Evolutionary conservation across 306 rosid species (phyloP).

Genomic region (Lathyrus oleraceus): DNA sequence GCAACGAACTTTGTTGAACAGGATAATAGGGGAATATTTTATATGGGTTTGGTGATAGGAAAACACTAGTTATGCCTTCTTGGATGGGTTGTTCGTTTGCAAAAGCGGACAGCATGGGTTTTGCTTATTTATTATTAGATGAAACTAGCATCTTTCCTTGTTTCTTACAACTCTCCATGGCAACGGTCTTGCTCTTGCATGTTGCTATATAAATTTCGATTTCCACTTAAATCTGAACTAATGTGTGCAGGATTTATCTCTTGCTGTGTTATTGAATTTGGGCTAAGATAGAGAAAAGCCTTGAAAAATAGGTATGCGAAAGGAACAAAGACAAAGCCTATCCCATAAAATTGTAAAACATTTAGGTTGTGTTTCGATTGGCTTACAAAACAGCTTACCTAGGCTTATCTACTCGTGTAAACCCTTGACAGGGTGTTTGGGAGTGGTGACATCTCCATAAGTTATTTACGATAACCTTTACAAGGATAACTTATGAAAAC

Average conservation of each 20-base stretch:
- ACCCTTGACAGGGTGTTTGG: too few species aligned
- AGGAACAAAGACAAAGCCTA: not conserved
- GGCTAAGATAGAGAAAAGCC: not conserved
- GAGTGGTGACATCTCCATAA: too few species aligned
- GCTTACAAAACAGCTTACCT: too few species aligned
- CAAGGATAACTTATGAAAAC: too few species aligned
- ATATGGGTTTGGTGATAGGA: not conserved
- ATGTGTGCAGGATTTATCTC: not conserved
- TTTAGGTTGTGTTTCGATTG: too few species aligned
- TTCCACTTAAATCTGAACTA: not conserved
- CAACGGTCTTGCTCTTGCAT: not conserved
- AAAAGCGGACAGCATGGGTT: conserved; percentile 16
- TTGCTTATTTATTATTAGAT: too few species aligned
- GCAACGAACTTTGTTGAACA: not conserved
- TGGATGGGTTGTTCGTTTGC: not conserved
- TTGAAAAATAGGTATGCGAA: not conserved
- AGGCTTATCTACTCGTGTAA: too few species aligned
- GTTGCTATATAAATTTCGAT: not conserved
- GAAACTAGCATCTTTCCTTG: too few species aligned
- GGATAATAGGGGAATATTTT: not conserved
- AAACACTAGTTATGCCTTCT: not conserved
- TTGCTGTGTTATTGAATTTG: conserved; percentile 7
- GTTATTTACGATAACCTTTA: too few species aligned
- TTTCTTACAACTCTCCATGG: conserved; percentile 2
- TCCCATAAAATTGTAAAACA: too few species aligned